Evolutionary conservation across 345 rosid genomes (phyloP), one percentile per base, ranked within the genome.

Genomic region (Syzygium aromaticum): DNA sequence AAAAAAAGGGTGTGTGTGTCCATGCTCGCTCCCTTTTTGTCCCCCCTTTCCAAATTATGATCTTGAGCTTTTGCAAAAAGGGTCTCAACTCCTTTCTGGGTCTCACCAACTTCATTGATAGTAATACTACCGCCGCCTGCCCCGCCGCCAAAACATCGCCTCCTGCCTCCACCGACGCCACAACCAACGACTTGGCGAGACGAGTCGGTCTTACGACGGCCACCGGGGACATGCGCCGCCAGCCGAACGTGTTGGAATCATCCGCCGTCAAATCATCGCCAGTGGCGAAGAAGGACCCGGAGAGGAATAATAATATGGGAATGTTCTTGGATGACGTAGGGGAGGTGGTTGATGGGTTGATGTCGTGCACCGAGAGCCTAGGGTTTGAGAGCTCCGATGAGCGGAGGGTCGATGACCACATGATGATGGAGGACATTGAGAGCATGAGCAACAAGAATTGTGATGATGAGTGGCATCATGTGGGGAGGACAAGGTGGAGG

Each of bases 311-410:
- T 28, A 51, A 5, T 30, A 15, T 14, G 38, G 43, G 84, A 5
- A 73, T 73, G 82, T 93, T 92, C 88, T 33, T 89, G 43, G 95
- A 94, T 49, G 93, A 93, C 63, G 86, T 90, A 11, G 95, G 93
- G 8, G 90, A 89, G 85, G 90, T 85, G 52, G 83, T 88, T 9
- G 89, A 92, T 82, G 96, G 97, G 51, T 85, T 95, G 87, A 92
- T 88, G 95, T 94, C 95, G 17, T 96, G 98, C 84, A 96, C 98
- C 5, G 99, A 96, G 94, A 93, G 96, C 87, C 89, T 96, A 25
- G 99, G 99, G 86, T 95, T 94, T 64, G 99, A 96, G 94, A 96
- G 99, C 87, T 95, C 90, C 16, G 94, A 93, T 54, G 95, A 93
- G 87, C 88, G 87, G 86, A 89, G 87, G 86, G 89, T 87, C 33